A percentile compares a stretch with the other conserved stretches of the same genome.
These are phyloP conservation scores for Termitomyces sp. DNA, from an alignment of 768 basidiomycete species.

Conservation along the genomic window DNA sequence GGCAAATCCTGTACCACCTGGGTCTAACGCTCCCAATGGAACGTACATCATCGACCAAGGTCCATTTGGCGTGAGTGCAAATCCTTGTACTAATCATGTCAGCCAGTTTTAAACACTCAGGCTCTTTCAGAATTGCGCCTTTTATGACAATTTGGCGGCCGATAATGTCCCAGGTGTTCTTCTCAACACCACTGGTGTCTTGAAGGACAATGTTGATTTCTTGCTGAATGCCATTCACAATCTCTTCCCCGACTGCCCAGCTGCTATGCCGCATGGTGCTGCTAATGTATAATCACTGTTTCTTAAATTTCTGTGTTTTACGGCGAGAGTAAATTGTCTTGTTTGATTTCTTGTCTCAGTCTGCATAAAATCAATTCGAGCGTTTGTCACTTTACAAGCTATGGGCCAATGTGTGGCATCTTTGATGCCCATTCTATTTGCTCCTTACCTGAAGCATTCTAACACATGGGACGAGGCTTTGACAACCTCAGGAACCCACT, in stretches of 20 bases:
- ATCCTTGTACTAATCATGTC: too few relatives aligned
- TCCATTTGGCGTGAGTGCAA: slow-evolving; percentile 1
- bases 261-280: slow-evolving; percentile 7
- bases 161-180: too few relatives aligned
- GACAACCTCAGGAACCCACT: too few relatives aligned
- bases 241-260: slow-evolving; percentile 7
- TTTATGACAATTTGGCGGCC: slow-evolving; percentile 7
- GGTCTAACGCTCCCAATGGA: slow-evolving; percentile 8
- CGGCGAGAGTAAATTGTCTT: too few relatives aligned
- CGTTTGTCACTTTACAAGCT: too few relatives aligned
- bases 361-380: too few relatives aligned
- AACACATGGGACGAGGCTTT: too few relatives aligned
- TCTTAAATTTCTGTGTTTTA: background rate
- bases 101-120: background rate
- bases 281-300: slow-evolving; percentile 5
- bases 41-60: slow-evolving; percentile 7
- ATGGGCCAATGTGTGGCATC: too few relatives aligned
- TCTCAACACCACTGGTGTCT: too few relatives aligned
- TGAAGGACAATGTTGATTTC: slow-evolving; percentile 14
- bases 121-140: slow-evolving; percentile 2
- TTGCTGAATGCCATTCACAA: slow-evolving; percentile 10
- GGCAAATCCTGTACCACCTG: slow-evolving; percentile 8
- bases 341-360: background rate
- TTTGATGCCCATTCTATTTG: too few relatives aligned
- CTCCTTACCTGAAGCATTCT: too few relatives aligned